phyloP scores from a whole-genome alignment of 1,284 basidiomycete species.

The Cystobasidiaceae sp. region DNA sequence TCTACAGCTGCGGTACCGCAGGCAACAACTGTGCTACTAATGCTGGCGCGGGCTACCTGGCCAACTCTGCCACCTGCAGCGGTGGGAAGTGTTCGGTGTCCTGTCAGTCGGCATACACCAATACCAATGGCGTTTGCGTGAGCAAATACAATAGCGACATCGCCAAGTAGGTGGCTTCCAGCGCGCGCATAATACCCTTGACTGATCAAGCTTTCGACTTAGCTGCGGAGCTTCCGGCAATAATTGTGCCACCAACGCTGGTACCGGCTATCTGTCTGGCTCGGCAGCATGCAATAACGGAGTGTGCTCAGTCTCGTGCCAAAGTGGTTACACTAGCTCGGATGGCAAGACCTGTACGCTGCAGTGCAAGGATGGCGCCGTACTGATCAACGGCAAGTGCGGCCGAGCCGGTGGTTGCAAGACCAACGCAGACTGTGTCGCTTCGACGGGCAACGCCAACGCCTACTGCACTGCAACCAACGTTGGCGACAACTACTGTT shows the following conservation, averaged over 20 bases:
- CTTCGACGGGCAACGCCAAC: not conserved
- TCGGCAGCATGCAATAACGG: not conserved
- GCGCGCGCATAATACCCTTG: not conserved
- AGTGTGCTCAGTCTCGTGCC: not conserved
- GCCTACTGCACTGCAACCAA: not conserved
- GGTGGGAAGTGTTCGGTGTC: not conserved
- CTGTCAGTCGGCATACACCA: not conserved
- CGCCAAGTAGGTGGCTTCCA: not conserved
- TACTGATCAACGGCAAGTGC: not conserved
- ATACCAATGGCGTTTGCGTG: not conserved
- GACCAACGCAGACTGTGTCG: constrained; percentile 8
- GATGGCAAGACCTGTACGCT: not conserved
- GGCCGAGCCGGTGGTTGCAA: not conserved
- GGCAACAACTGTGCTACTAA: not conserved
- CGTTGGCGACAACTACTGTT: constrained; percentile 2
- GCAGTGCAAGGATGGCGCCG: constrained; percentile 8
- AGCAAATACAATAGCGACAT: not conserved
- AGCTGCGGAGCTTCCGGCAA: not conserved
- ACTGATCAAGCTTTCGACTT: not conserved
- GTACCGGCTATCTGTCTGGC: not conserved
- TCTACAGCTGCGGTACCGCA: not conserved
- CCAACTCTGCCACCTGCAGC: not conserved
- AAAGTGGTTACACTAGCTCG: not conserved
- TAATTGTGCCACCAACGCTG: not conserved
- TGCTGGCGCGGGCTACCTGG: not conserved